A percentile compares a stretch with the other conserved stretches of the same genome.
Conservation (phyloP, 1,139 yeast genomes). For the Taphrina betulina region DNA sequence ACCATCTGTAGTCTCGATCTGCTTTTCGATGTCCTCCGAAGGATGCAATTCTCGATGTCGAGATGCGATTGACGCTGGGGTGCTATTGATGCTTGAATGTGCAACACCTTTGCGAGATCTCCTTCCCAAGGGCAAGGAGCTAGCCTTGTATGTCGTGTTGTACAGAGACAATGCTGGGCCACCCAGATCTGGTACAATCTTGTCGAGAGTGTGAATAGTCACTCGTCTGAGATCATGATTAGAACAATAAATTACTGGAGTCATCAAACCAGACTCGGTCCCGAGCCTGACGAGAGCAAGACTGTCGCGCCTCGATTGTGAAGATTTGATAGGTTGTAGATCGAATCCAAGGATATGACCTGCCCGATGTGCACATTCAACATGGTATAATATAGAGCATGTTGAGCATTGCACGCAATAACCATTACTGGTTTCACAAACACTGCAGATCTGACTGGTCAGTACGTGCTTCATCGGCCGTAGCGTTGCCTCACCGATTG, state of each 20-base stretch:
- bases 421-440: conserved; percentile 51
- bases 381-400: conserved; percentile 44
- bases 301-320: conserved; percentile 36
- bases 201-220: conserved; percentile 29
- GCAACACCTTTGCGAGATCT: too few species aligned
- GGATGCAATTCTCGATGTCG: too few species aligned
- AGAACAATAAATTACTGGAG: conserved; percentile 44
- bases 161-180: conserved; percentile 24
- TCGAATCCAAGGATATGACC: conserved; percentile 33
- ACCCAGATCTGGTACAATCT: conserved; percentile 6
- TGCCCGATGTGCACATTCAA: conserved; percentile 27
- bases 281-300: conserved; percentile 44
- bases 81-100: too few species aligned
- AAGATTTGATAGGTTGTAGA: conserved; percentile 38
- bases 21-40: too few species aligned
- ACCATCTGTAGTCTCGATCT: too few species aligned
- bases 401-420: conserved; percentile 49
- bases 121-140: too few species aligned
- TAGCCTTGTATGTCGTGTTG: conserved; percentile 23
- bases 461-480: too few species aligned
- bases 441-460: conserved; percentile 42
- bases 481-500: conserved; percentile 30
- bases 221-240: conserved; percentile 37
- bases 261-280: conserved; percentile 46
- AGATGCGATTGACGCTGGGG: too few species aligned